Base-by-base conservation (phyloP, 1,139 yeast genomes). In the Saccharomyces hybrid region DNA sequence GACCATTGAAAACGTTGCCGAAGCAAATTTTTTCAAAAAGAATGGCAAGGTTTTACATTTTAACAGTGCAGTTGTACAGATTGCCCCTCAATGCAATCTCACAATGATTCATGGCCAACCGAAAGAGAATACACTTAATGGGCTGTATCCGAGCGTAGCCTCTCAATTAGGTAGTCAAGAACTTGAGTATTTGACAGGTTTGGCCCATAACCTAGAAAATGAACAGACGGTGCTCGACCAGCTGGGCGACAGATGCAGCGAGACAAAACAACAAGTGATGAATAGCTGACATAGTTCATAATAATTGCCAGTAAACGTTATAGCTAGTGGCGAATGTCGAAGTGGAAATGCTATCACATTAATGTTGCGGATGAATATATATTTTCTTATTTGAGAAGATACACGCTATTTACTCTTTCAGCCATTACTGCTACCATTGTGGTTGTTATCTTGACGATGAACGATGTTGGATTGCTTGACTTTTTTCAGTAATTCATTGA, bases 111-210 rank as follows among this genome's bases (percentile, higher is more conserved):
- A 90, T 75, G 99, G 99, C 75, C 83, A 85, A 77, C 91, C 96
- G 63, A 96, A 89, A 77, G 96, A 90, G 78, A 91, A 90, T 83
- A 83, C 84, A 66, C 83, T 93, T 70, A 86, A 95, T 68, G 97
- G 91, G 72, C 84, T 93, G 77, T 84, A 93, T 70, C 99, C 99
- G 71, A 88, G 84, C 76, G 90, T 93, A 76, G 86, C 93, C 73
- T 93, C 96, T 68, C 97, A 93, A 81, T 83, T 93, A 78, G 97
- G 97, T 70, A 88, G 96, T 66, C 98, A 91, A 77, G 88, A 95
- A 77, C 84, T 93, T 73, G 90, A 87, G 72, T 85, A 89, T 76
- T 83, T 93, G 75, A 86, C 90, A 73, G 83, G 86, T 78, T 81
- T 93, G 75, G 97, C 97, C 63, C 89, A 88, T 76, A 93, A 88